These are phyloP conservation scores for Coemansia asiatica DNA, from an alignment of 192 early-diverging fungal species.

Conservation along the genomic window DNA sequence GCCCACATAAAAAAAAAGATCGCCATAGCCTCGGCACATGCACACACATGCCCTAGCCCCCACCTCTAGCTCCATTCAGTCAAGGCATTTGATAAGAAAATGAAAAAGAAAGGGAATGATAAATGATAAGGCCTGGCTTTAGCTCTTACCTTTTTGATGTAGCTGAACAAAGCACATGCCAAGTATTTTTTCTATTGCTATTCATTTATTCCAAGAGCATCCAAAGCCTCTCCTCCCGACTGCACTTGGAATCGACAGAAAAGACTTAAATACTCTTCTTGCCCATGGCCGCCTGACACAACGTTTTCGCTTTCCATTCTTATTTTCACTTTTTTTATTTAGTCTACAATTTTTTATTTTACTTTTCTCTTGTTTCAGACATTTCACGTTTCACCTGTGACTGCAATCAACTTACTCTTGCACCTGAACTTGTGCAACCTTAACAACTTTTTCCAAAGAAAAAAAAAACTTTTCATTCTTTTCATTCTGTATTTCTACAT, in stretches of 20 bases:
- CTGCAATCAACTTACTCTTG: no score
- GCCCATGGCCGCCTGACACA: not conserved
- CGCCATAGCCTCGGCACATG: conserved; percentile 5
- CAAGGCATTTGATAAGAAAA: not conserved
- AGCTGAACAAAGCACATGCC: not conserved
- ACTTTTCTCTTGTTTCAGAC: not conserved
- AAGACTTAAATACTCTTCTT: not conserved
- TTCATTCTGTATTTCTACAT: conserved; percentile 1
- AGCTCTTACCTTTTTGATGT: no score
- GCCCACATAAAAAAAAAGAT: not conserved
- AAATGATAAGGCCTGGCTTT: not conserved
- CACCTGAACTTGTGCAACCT: no score
- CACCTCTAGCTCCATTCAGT: no score
- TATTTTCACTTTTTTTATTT: not conserved
- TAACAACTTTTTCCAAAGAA: no score
- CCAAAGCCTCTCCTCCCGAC: not conserved
- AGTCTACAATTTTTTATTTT: not conserved
- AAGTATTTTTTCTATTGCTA: not conserved
- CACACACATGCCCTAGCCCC: not conserved
- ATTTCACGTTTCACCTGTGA: not conserved
- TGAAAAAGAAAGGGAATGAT: not conserved
- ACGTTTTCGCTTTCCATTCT: not conserved
- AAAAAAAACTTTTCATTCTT: not conserved
- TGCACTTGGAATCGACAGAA: not conserved
- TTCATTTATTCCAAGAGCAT: not conserved